Evolutionary conservation across 306 rosid genomes (phyloP).

Genomic region (Vigna unguiculata): DNA sequence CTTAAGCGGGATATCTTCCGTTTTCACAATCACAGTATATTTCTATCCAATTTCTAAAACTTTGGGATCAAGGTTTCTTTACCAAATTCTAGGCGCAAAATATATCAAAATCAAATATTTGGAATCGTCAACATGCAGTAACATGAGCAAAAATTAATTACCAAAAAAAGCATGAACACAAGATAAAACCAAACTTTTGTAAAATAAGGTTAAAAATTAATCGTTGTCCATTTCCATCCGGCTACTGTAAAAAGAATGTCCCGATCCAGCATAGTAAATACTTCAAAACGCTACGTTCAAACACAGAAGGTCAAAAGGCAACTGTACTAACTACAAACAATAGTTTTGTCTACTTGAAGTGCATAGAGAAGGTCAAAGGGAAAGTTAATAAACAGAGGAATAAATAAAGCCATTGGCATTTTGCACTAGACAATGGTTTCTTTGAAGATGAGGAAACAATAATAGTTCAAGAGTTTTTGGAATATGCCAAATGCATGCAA

Average conservation of each 20-base stretch:
- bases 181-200: neutral
- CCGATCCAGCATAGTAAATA: neutral
- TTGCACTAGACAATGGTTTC: neutral
- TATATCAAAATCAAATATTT: neutral
- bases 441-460: neutral
- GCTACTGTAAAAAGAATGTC: neutral
- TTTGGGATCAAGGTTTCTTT: neutral
- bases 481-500: neutral
- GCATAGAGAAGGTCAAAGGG: conserved; percentile 16
- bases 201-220: neutral
- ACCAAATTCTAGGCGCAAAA: neutral
- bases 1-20: neutral
- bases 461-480: neutral
- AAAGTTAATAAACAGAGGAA: neutral
- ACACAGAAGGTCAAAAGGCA: conserved; percentile 1
- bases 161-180: neutral
- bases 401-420: neutral
- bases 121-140: neutral
- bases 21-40: conserved; percentile 18
- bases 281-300: conserved; percentile 25
- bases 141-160: neutral
- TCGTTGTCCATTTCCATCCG: neutral
- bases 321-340: neutral
- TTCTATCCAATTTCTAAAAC: conserved; percentile 22
- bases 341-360: conserved; percentile 26